Conservation (phyloP, 176 grass and related monocot genomes). For the Musa schizocarpa region DNA sequence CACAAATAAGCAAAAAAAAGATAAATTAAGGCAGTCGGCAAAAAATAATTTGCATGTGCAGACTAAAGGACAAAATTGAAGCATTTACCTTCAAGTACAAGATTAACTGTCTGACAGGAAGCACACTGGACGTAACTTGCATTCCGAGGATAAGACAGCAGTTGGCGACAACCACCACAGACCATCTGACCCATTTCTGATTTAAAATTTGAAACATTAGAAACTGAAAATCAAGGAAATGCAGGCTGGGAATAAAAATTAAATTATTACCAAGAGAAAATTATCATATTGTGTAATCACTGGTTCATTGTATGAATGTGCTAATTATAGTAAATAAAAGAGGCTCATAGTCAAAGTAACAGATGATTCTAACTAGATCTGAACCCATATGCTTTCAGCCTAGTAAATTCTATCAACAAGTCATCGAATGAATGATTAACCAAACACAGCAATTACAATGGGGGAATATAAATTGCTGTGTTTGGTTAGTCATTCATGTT, state of each 20-base stretch:
- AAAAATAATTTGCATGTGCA: background rate
- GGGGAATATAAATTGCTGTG: too few relatives aligned
- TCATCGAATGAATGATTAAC: too few relatives aligned
- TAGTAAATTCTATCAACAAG: background rate
- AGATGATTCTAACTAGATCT: background rate
- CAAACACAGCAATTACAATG: too few relatives aligned
- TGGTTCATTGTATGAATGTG: background rate
- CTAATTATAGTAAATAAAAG: background rate
- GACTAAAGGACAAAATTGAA: conserved; percentile 10
- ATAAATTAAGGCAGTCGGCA: background rate
- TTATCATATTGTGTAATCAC: conserved; percentile 20
- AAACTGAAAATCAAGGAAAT: conserved; percentile 4
- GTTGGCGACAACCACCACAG: conserved; percentile 54
- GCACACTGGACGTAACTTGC: conserved; percentile 63
- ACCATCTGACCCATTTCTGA: conserved; percentile 87
- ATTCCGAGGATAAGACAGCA: conserved; percentile 59
- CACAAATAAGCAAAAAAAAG: background rate
- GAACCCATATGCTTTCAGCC: background rate
- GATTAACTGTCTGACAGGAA: conserved; percentile 62
- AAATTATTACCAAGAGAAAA: background rate
- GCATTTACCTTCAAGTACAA: conserved; percentile 64
- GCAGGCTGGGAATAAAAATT: background rate
- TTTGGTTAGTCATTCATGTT: too few relatives aligned
- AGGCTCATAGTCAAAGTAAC: background rate
- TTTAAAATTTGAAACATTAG: conserved; percentile 20